Base-by-base conservation (phyloP, 2,329 filamentous ascomycete genomes). In the Aspergillus tamarii region DNA sequence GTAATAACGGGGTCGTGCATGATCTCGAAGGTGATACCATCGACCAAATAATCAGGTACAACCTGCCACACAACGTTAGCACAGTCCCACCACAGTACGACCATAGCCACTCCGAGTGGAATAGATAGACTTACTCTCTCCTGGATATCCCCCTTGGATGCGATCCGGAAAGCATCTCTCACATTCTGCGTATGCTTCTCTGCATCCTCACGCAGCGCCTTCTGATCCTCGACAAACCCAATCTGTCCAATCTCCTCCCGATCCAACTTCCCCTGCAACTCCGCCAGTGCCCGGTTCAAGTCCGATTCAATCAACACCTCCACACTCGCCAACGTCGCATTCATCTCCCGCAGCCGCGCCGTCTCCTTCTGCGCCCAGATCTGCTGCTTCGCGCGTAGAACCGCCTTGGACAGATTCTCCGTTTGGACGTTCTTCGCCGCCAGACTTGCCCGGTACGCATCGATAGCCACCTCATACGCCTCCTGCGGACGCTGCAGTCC, bases 371-470 rank as follows among this genome's bases (percentile, higher is more conserved):
- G 85, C 41, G 94, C 91, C 92, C 95, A 98, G 45, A 91, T 88
- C 67, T 89, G 89, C 78, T 94, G 94, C 78, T 96, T 96, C 73
- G 92, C 93, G 62, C 85, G 84, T 26, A 97, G 82, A 0, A 97
- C 91, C 19, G 91, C 86, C 19, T 84, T 83, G 0, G 91, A 93
- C 52, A 97, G 87, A 26, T 89, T 86, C 26, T 87, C 83, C 0
- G 94, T 86, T 43, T 89, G 90, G 64, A 86, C 87, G 73, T 89
- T 90, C 72, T 87, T 85, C 23, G 81, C 84, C 26, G 81, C 80
- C 21, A 88, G 82, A 76, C 91, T 93, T 7, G 90, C 79, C 4
- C 86, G 80, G 78, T 97, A 96, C 10, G 94, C 94, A 43, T 81
- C 84, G 28, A 89, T 81, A 0, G 91, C 92, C 63, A 87, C 88